Percentiles rank a stretch among this genome's conserved stretches.
Conservation (phyloP, 495 filamentous ascomycete genomes). For the Letharia lupina region DNA sequence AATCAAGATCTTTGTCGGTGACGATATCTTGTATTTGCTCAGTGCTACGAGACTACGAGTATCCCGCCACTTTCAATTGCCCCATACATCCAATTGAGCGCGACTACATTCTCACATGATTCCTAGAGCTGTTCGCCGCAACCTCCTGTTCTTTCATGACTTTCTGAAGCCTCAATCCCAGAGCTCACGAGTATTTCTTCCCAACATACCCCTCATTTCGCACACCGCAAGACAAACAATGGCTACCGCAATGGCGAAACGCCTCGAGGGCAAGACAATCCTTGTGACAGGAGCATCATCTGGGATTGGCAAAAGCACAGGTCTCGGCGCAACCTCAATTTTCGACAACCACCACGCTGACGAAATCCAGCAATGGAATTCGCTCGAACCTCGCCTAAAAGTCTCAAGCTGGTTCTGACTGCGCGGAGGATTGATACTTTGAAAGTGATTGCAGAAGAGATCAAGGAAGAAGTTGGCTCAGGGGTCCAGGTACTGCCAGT, state of each 20-base stretch:
- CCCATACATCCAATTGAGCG: background rate
- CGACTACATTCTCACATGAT: background rate
- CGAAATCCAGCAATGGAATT: slow-evolving; percentile 65
- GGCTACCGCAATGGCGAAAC: slow-evolving; percentile 71
- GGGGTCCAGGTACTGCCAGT: slow-evolving; percentile 76
- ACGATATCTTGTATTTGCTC: background rate
- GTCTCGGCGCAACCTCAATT: slow-evolving; percentile 2
- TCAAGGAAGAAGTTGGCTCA: slow-evolving; percentile 67
- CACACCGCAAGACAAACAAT: slow-evolving; percentile 36
- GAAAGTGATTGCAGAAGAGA: slow-evolving; percentile 66
- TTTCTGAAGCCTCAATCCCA: background rate
- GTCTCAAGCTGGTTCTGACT: slow-evolving; percentile 78
- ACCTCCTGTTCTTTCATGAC: background rate
- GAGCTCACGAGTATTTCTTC: background rate
- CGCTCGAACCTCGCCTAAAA: slow-evolving; percentile 71
- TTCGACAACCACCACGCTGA: slow-evolving; percentile 15
- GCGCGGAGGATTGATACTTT: slow-evolving; percentile 75
- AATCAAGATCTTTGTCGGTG: background rate
- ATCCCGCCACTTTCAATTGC: background rate
- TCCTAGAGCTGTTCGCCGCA: background rate
- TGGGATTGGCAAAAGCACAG: slow-evolving; percentile 75
- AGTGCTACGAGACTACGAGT: too few species aligned
- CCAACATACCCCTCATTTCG: background rate
- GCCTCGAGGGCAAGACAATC: slow-evolving; percentile 90
- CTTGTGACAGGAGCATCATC: slow-evolving; percentile 89